These are phyloP conservation scores for Phytophthora meadii DNA, from an alignment of 352 stramenopile genomes.

Conservation along the genomic window DNA sequence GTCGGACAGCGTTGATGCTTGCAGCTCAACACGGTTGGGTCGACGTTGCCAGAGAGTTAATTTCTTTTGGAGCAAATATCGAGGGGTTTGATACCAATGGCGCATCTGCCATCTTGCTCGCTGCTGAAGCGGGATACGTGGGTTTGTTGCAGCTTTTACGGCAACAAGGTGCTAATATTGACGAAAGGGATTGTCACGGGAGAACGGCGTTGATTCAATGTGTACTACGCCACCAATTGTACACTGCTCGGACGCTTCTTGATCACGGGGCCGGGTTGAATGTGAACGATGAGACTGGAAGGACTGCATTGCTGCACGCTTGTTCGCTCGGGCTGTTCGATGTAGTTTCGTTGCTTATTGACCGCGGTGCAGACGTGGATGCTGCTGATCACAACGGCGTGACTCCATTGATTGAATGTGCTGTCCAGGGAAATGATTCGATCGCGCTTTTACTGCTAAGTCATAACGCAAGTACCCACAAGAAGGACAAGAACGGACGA, in stretches of 20 bases:
- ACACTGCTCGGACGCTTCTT: neutral
- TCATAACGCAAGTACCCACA: neutral
- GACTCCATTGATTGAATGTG: neutral
- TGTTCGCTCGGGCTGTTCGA: neutral
- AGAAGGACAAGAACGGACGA: slow-evolving; percentile 3
- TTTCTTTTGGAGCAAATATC: neutral
- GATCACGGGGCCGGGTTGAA: neutral
- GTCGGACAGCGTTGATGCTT: neutral
- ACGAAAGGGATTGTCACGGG: neutral
- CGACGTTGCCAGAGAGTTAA: neutral
- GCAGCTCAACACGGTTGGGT: neutral
- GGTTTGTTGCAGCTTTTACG: neutral
- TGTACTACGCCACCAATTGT: neutral
- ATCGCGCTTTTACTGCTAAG: slow-evolving; percentile 1
- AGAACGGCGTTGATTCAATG: neutral
- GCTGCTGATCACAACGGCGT: neutral
- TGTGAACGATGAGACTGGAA: neutral
- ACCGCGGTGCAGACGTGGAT: neutral
- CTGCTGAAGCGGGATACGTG: neutral
- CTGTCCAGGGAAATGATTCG: neutral
- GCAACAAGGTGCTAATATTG: neutral
- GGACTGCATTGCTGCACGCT: neutral
- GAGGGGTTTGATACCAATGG: neutral
- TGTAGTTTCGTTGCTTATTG: neutral
- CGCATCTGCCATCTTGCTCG: neutral